Evolutionary conservation across 495 filamentous ascomycete species (phyloP).

Genomic region (Neurospora sp.): DNA sequence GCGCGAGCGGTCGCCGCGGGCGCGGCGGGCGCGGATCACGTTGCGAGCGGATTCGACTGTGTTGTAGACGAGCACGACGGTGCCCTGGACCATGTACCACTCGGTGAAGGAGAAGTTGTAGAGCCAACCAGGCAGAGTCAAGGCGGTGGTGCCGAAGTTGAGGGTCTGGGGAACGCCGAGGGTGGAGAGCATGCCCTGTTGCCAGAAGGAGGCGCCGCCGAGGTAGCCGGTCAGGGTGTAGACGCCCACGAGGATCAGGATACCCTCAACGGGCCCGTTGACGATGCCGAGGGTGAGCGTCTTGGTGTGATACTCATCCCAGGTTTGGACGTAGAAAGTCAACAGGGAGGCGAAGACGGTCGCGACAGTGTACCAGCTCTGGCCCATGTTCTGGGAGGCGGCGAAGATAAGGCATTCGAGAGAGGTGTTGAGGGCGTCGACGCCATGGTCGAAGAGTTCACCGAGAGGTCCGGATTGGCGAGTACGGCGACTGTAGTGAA

Average conservation of each 20-base stretch:
- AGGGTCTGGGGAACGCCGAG: constrained; percentile 55
- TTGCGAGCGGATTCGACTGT: constrained; percentile 63
- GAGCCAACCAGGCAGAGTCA: constrained; percentile 54
- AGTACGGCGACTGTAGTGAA: constrained; percentile 59
- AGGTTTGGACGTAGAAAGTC: constrained; percentile 97
- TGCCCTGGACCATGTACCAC: constrained; percentile 91
- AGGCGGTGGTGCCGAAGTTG: constrained; percentile 48
- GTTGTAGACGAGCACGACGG: constrained; percentile 73
- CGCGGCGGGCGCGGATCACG: constrained; percentile 68
- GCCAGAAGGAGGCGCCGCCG: constrained; percentile 89
- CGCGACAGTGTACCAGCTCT: constrained; percentile 81
- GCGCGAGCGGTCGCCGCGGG: constrained; percentile 57
- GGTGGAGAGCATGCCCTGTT: constrained; percentile 63
- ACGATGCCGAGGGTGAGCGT: constrained; percentile 86
- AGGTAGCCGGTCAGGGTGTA: constrained; percentile 77
- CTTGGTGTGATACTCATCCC: constrained; percentile 98
- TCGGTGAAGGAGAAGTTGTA: constrained; percentile 78
- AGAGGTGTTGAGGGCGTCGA: constrained; percentile 93
- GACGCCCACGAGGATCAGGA: constrained; percentile 71
- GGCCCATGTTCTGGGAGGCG: constrained; percentile 81
- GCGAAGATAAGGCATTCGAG: constrained; percentile 89
- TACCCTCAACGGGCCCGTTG: constrained; percentile 91
- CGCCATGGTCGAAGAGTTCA: constrained; percentile 95
- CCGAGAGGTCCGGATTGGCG: constrained; percentile 87
- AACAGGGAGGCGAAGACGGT: constrained; percentile 62